These are phyloP conservation scores for Aspergillus floridensis DNA, from an alignment of 2,329 filamentous ascomycete genomes.

Conservation along the genomic window DNA sequence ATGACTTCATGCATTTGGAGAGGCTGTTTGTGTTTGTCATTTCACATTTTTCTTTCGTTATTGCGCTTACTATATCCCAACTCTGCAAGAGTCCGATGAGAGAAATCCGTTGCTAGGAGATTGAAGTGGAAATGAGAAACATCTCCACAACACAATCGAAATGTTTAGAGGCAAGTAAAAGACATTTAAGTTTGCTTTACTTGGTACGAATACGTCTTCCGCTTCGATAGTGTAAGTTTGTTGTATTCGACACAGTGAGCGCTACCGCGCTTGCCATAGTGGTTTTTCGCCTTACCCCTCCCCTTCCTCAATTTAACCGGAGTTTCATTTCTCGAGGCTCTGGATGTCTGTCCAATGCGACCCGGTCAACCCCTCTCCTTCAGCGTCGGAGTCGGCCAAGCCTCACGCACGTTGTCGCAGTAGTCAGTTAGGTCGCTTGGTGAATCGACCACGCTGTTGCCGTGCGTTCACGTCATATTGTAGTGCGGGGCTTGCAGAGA, in stretches of 20 bases:
- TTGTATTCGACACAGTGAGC: neutral
- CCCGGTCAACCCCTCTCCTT: neutral
- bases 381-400: neutral
- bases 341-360: neutral
- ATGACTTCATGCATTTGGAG: conserved; percentile 39
- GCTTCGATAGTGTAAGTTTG: neutral
- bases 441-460: neutral
- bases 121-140: neutral
- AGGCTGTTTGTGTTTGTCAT: conserved; percentile 27
- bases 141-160: neutral
- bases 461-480: conserved; percentile 4
- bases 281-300: neutral
- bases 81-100: neutral
- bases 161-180: too few relatives aligned
- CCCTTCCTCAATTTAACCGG: neutral
- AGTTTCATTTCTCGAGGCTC: neutral
- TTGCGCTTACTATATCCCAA: neutral
- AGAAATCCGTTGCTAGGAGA: neutral
- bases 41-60: neutral
- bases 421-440: neutral
- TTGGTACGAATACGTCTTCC: neutral
- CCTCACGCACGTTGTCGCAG: neutral
- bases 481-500: conserved; percentile 9
- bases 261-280: neutral
- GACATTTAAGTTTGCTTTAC: neutral